Conservation (phyloP, 139 green algal species). For the Picochlorum sp. region DNA sequence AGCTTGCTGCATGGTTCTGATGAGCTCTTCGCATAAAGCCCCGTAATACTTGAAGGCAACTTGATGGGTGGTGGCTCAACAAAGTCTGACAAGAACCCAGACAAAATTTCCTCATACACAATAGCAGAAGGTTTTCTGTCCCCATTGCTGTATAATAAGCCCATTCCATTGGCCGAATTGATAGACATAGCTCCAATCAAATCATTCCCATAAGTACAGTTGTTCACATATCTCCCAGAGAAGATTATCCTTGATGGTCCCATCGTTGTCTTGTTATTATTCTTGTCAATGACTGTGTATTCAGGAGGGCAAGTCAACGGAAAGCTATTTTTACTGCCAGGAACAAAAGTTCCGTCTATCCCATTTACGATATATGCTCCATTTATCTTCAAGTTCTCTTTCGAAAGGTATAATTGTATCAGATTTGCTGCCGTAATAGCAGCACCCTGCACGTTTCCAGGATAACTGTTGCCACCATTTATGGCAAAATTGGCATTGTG, state of each 20-base stretch:
- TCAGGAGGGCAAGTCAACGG: neutral
- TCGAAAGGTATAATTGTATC: neutral
- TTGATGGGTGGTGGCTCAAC: too few species aligned
- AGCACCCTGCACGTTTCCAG: neutral
- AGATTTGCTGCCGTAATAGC: neutral
- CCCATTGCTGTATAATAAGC: neutral
- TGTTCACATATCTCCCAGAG: neutral
- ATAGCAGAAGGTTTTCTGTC: neutral
- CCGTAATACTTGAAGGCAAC: too few species aligned
- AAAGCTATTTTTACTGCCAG: neutral
- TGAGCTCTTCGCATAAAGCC: too few species aligned
- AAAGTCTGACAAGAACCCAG: too few species aligned
- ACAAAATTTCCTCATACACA: too few species aligned
- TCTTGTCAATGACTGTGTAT: too few species aligned
- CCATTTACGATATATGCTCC: neutral
- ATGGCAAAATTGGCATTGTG: neutral
- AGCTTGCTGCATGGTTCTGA: too few species aligned
- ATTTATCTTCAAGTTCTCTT: neutral
- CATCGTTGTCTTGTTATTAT: neutral
- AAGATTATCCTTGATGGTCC: neutral
- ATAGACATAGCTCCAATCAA: neutral
- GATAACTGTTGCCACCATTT: neutral
- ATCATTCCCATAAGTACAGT: neutral
- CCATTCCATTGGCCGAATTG: neutral
- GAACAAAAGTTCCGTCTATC: neutral